A percentile compares a stretch with the other conserved stretches of the same genome.
Conservation (phyloP, 2,329 filamentous ascomycete species). For the Tolypocladium pustulatum region DNA sequence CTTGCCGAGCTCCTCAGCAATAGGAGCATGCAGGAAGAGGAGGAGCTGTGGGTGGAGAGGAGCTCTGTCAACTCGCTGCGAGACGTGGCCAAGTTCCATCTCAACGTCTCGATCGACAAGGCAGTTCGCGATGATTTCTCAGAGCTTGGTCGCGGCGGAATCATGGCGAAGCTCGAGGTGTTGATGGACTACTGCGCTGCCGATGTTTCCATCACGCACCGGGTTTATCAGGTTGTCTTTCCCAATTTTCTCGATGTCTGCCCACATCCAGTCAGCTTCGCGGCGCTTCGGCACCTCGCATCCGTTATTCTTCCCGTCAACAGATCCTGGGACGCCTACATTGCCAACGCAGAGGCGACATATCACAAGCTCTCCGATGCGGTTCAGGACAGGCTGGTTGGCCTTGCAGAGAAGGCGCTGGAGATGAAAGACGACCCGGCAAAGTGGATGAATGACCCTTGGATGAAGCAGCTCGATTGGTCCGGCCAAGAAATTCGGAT, state of each 20-base stretch:
- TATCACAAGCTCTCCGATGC: slow-evolving; percentile 67
- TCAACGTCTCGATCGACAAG: slow-evolving; percentile 87
- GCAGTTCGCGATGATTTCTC: slow-evolving; percentile 77
- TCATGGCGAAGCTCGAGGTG: slow-evolving; percentile 64
- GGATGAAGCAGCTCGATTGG: slow-evolving; percentile 93
- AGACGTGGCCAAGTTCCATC: slow-evolving; percentile 94
- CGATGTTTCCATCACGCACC: slow-evolving; percentile 86
- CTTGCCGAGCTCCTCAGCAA: slow-evolving; percentile 61
- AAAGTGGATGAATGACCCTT: slow-evolving; percentile 70
- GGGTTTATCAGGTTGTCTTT: slow-evolving; percentile 89
- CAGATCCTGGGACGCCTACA: slow-evolving; percentile 76
- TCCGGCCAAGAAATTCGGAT: slow-evolving; percentile 84
- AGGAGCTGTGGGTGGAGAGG: slow-evolving; percentile 89
- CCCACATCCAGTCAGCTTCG: slow-evolving; percentile 95
- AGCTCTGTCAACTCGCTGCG: slow-evolving; percentile 92
- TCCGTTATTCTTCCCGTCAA: slow-evolving; percentile 88
- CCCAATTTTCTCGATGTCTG: slow-evolving; percentile 82
- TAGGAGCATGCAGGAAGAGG: slow-evolving; percentile 68
- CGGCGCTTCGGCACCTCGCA: slow-evolving; percentile 83
- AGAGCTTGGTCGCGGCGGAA: slow-evolving; percentile 60
- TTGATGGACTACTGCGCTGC: slow-evolving; percentile 90
- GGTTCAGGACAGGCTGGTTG: slow-evolving; percentile 66
- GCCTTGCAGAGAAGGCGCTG: slow-evolving; percentile 66
- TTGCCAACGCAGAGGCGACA: slow-evolving; percentile 72
- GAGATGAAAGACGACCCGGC: slow-evolving; percentile 59